Base-by-base conservation (phyloP, 2,329 filamentous ascomycete genomes). In the Diplodia corticola region DNA sequence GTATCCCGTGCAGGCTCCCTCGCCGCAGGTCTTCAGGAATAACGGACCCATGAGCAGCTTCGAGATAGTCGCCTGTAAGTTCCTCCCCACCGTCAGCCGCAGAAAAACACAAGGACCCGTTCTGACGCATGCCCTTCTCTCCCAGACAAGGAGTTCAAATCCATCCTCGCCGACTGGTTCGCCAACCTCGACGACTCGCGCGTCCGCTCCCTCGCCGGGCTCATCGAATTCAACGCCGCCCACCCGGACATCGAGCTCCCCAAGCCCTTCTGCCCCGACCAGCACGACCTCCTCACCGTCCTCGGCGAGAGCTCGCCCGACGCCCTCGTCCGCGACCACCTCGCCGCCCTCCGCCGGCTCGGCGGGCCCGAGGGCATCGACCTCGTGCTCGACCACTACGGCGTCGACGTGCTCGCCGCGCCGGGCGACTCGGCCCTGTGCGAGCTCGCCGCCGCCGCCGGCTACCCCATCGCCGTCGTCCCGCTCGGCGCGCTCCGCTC, bases 151-250 rank as follows among this genome's bases (percentile, higher is more conserved):
- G 75, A 77, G 53, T 77, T 77, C 69, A 75, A 74, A 65, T 73
- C 75, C 9, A 73, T 73, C 28, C 67, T 76, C 30, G 50, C 68
- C 51, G 73, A 76, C n/a, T 77, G 75, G 67, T 74, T 77, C 46
- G 71, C 72, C 30, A 71, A 76, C 60, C 75, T 76, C 68, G 74
- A 72, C 50, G 69, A 70, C 15, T 30, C 30, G 20, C 15, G 77
- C 69, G 74, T 78, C 9, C 74, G 76, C 68, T 76, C 74, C 3
- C 70, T 77, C 24, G 74, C 75, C 24, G 76, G 77, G 54, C 75
- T 77, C 61, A 77, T 77, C 55, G 75, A 78, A 67, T 77, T 76
- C 69, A 78, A 78, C 63, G 69, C 73, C 28, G 74, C 77, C 40
- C 75, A 78, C 40, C 73, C 74, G 6, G 75, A 78, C 59, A 72